Conservation (phyloP, 805 yeast species). For the Sugiyamaella marilandica region DNA sequence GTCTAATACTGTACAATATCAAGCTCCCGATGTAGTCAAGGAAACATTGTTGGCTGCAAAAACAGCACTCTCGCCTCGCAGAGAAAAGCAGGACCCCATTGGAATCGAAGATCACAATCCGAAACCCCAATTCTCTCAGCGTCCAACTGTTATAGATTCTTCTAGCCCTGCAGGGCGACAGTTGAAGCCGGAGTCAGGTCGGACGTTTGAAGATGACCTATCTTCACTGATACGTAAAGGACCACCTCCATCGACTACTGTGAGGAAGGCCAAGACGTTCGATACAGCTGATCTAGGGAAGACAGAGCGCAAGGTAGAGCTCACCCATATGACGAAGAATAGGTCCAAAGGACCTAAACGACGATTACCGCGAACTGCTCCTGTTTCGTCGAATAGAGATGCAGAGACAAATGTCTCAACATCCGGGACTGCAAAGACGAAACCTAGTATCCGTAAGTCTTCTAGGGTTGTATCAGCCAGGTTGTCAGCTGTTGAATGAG, state of each 20-base stretch:
- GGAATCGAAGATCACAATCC: not conserved
- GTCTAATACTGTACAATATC: constrained; percentile 19
- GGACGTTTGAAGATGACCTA: not conserved
- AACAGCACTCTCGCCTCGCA: constrained; percentile 10
- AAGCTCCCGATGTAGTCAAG: constrained; percentile 19
- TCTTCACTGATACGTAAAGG: not conserved
- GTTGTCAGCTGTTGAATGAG: not conserved
- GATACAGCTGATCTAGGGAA: constrained; percentile 15
- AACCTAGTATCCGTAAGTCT: constrained; percentile 21
- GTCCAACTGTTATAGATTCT: not conserved
- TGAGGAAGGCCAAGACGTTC: constrained; percentile 22
- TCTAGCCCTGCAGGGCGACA: constrained; percentile 1
- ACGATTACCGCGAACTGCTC: constrained; percentile 29
- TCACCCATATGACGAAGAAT: constrained; percentile 32
- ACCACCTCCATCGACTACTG: not conserved
- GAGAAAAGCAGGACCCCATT: not conserved
- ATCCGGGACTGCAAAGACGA: not conserved
- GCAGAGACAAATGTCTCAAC: not conserved
- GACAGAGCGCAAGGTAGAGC: constrained; percentile 2
- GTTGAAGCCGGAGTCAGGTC: not conserved
- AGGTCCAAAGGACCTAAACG: constrained; percentile 39
- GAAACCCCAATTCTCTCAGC: constrained; percentile 6
- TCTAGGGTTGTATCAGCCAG: constrained; percentile 18
- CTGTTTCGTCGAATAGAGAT: not conserved
- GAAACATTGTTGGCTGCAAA: constrained; percentile 18